Evolutionary conservation across 2,329 filamentous ascomycete species (phyloP).

Genomic region (Penicillium fuscoglaucum): DNA sequence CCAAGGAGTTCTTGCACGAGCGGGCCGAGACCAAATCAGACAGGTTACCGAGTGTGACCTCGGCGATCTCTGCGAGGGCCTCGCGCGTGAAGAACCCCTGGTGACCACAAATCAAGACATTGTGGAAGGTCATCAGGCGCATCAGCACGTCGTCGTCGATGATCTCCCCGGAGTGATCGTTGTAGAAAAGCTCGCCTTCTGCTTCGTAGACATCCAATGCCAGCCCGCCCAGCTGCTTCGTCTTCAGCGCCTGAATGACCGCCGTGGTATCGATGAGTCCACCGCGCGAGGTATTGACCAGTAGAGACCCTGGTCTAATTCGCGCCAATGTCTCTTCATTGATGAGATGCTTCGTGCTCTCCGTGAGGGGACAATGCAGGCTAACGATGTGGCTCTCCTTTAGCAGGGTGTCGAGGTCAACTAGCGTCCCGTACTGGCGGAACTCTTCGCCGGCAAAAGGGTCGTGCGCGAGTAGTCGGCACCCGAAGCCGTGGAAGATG

Average conservation of each 20-base stretch:
- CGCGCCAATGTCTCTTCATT: slow-evolving; percentile 53
- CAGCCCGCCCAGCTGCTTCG: slow-evolving; percentile 59
- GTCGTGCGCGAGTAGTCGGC: slow-evolving; percentile 62
- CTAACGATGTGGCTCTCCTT: slow-evolving; percentile 61
- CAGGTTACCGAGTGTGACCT: slow-evolving; percentile 60
- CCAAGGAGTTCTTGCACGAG: slow-evolving; percentile 33
- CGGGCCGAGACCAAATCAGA: slow-evolving; percentile 33
- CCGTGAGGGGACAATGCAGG: slow-evolving; percentile 66
- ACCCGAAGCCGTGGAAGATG: slow-evolving; percentile 66
- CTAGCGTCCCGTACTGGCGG: slow-evolving; percentile 52
- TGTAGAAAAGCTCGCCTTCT: slow-evolving; percentile 62
- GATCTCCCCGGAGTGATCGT: slow-evolving; percentile 64
- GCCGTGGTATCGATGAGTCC: slow-evolving; percentile 62
- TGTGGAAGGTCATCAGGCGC: slow-evolving; percentile 67
- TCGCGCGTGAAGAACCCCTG: slow-evolving; percentile 70
- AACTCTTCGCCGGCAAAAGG: slow-evolving; percentile 56
- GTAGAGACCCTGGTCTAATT: slow-evolving; percentile 61
- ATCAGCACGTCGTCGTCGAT: slow-evolving; percentile 67
- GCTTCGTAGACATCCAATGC: slow-evolving; percentile 70
- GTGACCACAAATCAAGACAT: slow-evolving; percentile 66
- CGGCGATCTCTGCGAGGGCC: slow-evolving; percentile 64
- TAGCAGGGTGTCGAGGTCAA: slow-evolving; percentile 57
- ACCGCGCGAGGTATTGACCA: slow-evolving; percentile 67
- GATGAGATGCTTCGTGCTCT: slow-evolving; percentile 61
- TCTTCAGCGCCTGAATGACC: slow-evolving; percentile 62